Evolutionary conservation across 2,329 filamentous ascomycete genomes (phyloP).

Genomic region (Corynespora cassiicola): DNA sequence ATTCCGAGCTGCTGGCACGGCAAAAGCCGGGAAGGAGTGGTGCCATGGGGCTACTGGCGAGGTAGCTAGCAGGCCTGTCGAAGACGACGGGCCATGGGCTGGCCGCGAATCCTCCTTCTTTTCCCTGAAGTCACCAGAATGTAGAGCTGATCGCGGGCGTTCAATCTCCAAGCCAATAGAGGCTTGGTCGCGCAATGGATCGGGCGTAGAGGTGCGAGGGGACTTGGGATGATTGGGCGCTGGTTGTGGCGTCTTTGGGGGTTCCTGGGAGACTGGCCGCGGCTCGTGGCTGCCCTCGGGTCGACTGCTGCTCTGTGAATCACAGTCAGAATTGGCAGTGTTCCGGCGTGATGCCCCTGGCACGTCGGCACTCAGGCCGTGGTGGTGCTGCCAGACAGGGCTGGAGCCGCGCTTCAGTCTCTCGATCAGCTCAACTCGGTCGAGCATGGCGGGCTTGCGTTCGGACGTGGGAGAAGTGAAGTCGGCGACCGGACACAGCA

Average conservation of each 20-base stretch:
- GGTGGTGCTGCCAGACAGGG: conserved; percentile 70
- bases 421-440: conserved; percentile 82
- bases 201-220: conserved; percentile 37
- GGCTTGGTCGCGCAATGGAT: conserved; percentile 33
- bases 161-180: conserved; percentile 66
- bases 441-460: conserved; percentile 44
- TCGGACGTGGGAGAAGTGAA: conserved; percentile 25
- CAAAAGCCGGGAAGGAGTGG: conserved; percentile 50
- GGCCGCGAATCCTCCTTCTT: conserved; percentile 42
- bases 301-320: conserved; percentile 20
- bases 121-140: conserved; percentile 68
- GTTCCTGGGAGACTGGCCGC: conserved; percentile 31
- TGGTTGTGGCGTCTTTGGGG: conserved; percentile 39
- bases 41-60: conserved; percentile 67
- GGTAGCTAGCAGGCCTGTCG: conserved; percentile 44
- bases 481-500: conserved; percentile 12
- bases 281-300: conserved; percentile 17
- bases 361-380: conserved; percentile 55
- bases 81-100: conserved; percentile 12
- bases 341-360: neutral
- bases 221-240: conserved; percentile 42
- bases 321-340: conserved; percentile 19
- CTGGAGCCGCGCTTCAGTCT: conserved; percentile 80
- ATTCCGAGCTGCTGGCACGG: conserved; percentile 25
- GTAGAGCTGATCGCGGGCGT: conserved; percentile 77